Evolutionary conservation across 495 filamentous ascomycete genomes (phyloP).

Genomic region (Neurospora sp.): DNA sequence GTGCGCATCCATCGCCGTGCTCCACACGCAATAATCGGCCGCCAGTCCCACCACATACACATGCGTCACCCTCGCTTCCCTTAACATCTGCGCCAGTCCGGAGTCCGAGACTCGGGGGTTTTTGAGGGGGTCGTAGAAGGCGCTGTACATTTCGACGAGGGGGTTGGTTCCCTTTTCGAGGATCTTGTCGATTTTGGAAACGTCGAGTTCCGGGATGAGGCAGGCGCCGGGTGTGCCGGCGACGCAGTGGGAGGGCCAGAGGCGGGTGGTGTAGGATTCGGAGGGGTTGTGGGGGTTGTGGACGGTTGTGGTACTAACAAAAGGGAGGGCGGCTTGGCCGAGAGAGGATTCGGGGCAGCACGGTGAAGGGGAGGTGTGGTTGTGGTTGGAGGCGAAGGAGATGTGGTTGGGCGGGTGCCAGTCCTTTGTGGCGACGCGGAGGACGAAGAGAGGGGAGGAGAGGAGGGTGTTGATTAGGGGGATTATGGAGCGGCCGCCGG

Average conservation of each 20-base stretch:
- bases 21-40: slow-evolving; percentile 80
- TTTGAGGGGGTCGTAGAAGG: slow-evolving; percentile 62
- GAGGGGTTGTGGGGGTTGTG: slow-evolving; percentile 53
- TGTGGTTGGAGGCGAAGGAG: slow-evolving; percentile 81
- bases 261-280: slow-evolving; percentile 54
- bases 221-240: slow-evolving; percentile 61
- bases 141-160: slow-evolving; percentile 83
- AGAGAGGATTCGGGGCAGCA: not conserved
- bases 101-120: slow-evolving; percentile 45
- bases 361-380: slow-evolving; percentile 3
- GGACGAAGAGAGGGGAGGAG: slow-evolving; percentile 50
- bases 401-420: slow-evolving; percentile 79
- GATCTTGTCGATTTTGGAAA: slow-evolving; percentile 45
- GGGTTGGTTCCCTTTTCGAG: slow-evolving; percentile 69
- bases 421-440: slow-evolving; percentile 79
- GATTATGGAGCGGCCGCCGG: slow-evolving; percentile 57
- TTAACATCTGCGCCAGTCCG: slow-evolving; percentile 49
- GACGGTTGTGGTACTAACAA: slow-evolving; percentile 50
- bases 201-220: slow-evolving; percentile 64
- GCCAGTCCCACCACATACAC: slow-evolving; percentile 81
- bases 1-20: slow-evolving; percentile 65
- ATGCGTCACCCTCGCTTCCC: slow-evolving; percentile 50
- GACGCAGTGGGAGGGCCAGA: slow-evolving; percentile 91
- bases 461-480: slow-evolving; percentile 69
- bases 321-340: slow-evolving; percentile 34